Evolutionary conservation across 2,329 filamentous ascomycete species (phyloP).

Genomic region (Fusarium sacchari): DNA sequence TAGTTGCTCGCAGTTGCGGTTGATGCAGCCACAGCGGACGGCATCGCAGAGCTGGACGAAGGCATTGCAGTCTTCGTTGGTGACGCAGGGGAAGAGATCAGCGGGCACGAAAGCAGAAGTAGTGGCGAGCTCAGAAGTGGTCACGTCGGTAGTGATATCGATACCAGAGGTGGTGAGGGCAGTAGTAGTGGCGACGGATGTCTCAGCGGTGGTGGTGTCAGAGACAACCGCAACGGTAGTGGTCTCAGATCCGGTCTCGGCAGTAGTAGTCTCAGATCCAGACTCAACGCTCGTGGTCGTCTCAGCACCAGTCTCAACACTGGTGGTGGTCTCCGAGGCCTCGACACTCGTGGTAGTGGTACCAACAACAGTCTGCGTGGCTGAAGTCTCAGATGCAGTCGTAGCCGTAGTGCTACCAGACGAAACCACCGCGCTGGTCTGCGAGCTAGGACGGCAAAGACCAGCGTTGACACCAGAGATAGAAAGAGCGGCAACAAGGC

Average conservation of each 20-base stretch:
- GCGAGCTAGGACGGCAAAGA: neutral
- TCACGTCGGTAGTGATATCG: neutral
- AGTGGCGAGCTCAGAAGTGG: neutral
- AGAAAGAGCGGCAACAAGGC: neutral
- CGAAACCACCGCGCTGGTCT: neutral
- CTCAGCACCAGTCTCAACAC: neutral
- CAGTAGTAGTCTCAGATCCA: neutral
- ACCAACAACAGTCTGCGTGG: neutral
- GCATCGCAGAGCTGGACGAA: neutral
- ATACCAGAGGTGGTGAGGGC: neutral
- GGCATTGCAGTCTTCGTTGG: neutral
- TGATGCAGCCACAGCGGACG: slow-evolving; percentile 3
- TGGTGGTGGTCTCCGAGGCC: neutral
- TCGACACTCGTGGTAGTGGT: neutral
- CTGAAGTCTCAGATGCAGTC: neutral
- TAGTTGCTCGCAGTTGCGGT: neutral
- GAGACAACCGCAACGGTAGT: neutral
- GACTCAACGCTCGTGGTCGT: neutral
- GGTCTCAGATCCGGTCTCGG: neutral
- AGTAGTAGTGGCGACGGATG: neutral
- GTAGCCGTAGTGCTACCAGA: neutral
- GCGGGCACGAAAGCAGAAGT: neutral
- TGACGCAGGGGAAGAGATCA: neutral
- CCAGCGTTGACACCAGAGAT: neutral
- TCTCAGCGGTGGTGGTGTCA: neutral